Evolutionary conservation across 2,329 filamentous ascomycete species (phyloP), one percentile per base, ranked within the genome.

Genomic region (Ascochyta rabiei): DNA sequence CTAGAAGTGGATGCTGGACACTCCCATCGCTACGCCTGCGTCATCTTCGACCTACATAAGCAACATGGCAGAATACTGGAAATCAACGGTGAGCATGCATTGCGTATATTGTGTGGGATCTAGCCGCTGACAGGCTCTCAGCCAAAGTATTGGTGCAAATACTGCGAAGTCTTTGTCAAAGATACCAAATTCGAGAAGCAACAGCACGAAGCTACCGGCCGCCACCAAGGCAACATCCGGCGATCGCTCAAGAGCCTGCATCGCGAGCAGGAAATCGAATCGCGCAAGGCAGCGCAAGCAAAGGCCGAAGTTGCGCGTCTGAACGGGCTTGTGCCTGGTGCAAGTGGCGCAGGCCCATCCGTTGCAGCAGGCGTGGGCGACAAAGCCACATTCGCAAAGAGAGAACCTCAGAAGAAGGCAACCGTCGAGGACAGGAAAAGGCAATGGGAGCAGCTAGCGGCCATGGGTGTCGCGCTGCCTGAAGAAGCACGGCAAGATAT

Each of bases 61-160:
- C 46, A 53, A 16, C 37, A 98, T 99, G 95, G 88, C 95, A 0
- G 95, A 98, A 82, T 96, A 96, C 79, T 98, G 95, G 95, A 98
- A 98, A 75, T 97, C 93, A 18, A 96, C 93, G 30, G 84, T 86
- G 73, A 75, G 79, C 60, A 9, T 18, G 79, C 60, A 9, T 18
- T 15, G 18, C 15, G 3, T 31, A 19, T 7, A n/a, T 34, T 2
- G 15, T 24, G 2, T 19, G 0, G 10, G 19, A 16, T 28, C 37
- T 8, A 26, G 3, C 28, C 7, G 24, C 61, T 70, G 28, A 69
- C 13, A 30, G 10, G 0, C 3, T 7, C 16, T 12, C 10, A 87
- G 75, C 93, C 93, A 6, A 93, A 89, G 73, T 96, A 96, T 79
- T 98, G 93, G 92, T 99, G 95, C 85, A 98, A 98, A 76, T 91